These are phyloP conservation scores for Termitomyces sp. DNA, from an alignment of 768 basidiomycete species.

Conservation along the genomic window DNA sequence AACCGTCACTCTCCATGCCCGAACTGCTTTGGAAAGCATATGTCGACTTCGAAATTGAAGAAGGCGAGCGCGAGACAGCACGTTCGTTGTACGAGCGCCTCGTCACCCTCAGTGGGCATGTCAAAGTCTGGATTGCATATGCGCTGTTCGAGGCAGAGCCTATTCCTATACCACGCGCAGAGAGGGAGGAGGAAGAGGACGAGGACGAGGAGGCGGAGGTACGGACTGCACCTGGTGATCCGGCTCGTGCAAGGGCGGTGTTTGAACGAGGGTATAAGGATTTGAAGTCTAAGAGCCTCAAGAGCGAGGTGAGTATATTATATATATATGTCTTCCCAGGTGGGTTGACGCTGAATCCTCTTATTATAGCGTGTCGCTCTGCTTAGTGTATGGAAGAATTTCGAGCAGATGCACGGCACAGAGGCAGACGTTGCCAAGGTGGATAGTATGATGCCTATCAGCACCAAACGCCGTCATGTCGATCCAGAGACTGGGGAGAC, in stretches of 20 bases:
- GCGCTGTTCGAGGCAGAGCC: conserved; percentile 88
- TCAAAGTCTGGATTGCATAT: conserved; percentile 97
- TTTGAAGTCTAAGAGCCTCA: conserved; percentile 75
- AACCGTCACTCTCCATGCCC: conserved; percentile 88
- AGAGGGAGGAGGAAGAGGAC: conserved; percentile 73
- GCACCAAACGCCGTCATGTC: conserved; percentile 79
- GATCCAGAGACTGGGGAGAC: conserved; percentile 83
- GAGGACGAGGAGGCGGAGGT: conserved; percentile 64
- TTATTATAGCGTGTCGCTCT: conserved; percentile 76
- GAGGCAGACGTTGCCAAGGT: conserved; percentile 77
- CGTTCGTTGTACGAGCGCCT: conserved; percentile 89
- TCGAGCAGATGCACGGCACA: conserved; percentile 81
- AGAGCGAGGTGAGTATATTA: conserved; percentile 81
- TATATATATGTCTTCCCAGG: neutral
- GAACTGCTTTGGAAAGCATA: conserved; percentile 94
- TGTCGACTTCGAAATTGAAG: conserved; percentile 94
- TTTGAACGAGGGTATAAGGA: conserved; percentile 89
- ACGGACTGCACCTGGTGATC: conserved; percentile 71
- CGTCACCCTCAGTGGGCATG: conserved; percentile 82
- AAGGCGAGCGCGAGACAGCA: conserved; percentile 85
- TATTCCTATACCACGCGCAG: conserved; percentile 61
- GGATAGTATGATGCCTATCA: conserved; percentile 90
- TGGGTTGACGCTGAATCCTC: neutral
- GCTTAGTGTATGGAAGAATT: conserved; percentile 93
- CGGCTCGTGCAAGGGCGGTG: conserved; percentile 66